Evolutionary conservation across 2,329 filamentous ascomycete genomes (phyloP), one percentile per base, ranked within the genome.

Genomic region (Colletotrichum agaves): DNA sequence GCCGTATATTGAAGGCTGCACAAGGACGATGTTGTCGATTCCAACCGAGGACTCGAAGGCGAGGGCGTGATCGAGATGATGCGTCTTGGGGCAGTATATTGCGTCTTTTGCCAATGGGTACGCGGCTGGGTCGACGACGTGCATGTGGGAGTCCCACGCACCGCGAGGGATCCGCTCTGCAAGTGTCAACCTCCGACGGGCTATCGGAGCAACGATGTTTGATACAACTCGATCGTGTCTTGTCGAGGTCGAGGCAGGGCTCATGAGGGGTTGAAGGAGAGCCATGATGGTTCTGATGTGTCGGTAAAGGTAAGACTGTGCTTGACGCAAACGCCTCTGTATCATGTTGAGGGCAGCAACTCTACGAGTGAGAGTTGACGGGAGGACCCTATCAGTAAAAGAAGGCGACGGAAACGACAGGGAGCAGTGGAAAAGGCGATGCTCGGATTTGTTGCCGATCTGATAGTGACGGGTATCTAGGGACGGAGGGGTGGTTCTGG

Each of bases 71-170:
- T 79, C 72, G 6, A 89, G 76, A 2, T 81, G 84, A 71, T 87
- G 83, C 12, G 80, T 71, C 3, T 75, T 73, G 3, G 88, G 87
- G 17, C 75, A 76, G 76, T 90, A 90, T 69, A 79, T 76, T 37
- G 87, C 87, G 33, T 77, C 73, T 7, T 79, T 68, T 27, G 80
- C 77, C 8, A 88, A 74, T 1, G 85, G 82, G 72, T 85, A 90
- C 7, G 74, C 74, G 19, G 77, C 72, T 0, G 85, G 86, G 59
- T 88, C 85, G 55, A 89, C 80, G 37, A 90, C 82, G 74, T 90
- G 88, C 85, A 90, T 90, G 74, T 90, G 88, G 57, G 83, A 85
- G 73, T 89, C 87, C 87, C 87, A 90, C 63, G 87, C 80, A 13
- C 78, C 78, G 13, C 69, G 64, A 3, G 84, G 83, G 61, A 83